Evolutionary conservation across 1,139 yeast species (phyloP).

Genomic region (Kazachstania sp.): DNA sequence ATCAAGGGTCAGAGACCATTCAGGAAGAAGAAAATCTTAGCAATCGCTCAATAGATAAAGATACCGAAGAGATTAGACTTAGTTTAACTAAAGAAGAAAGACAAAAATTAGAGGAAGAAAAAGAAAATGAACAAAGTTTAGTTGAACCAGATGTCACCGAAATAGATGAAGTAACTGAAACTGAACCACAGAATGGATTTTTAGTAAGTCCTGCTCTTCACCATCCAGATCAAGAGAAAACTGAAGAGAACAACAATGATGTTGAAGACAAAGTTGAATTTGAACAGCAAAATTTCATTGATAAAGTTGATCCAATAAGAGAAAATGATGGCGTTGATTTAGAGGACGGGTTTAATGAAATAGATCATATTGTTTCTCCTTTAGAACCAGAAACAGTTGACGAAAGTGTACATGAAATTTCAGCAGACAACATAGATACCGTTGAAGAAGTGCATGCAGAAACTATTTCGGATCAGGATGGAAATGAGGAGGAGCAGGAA

Average conservation of each 20-base stretch:
- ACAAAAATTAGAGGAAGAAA: background rate
- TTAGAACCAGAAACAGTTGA: background rate
- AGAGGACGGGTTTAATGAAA: constrained; percentile 1
- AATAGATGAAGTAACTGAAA: too few relatives aligned
- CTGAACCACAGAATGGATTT: too few relatives aligned
- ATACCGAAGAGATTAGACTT: background rate
- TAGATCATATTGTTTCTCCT: background rate
- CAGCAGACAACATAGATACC: background rate
- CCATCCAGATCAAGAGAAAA: background rate
- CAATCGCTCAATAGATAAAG: background rate
- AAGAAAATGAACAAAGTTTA: background rate
- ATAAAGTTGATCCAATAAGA: background rate
- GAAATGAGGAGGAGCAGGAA: background rate
- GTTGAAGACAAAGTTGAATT: background rate
- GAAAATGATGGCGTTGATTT: constrained; percentile 1
- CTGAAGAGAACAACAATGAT: background rate
- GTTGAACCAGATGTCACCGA: background rate
- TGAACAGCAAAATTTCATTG: background rate
- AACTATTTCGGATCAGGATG: background rate
- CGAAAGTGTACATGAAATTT: background rate
- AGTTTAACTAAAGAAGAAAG: constrained; percentile 1
- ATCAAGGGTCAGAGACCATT: background rate
- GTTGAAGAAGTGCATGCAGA: background rate
- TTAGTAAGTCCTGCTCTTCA: too few relatives aligned
- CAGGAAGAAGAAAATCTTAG: background rate